Percentiles rank a stretch among this genome's conserved stretches.
phyloP scores from a whole-genome alignment of 108 stramenopile species.

The Cyclotella atomus region DNA sequence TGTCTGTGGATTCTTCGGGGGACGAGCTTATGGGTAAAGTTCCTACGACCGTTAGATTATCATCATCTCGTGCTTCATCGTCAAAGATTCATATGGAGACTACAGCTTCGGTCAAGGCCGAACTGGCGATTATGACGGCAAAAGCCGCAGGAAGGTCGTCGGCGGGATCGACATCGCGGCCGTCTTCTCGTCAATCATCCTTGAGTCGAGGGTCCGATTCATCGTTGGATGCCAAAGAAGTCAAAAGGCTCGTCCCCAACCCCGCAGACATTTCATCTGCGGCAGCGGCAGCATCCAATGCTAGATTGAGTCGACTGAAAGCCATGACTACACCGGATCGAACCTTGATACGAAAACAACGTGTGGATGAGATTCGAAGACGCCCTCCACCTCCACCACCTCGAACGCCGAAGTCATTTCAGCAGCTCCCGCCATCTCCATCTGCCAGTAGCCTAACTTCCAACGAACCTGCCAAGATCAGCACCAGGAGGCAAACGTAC shows the following conservation, averaged over 20 bases:
- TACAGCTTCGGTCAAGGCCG: conserved; percentile 32
- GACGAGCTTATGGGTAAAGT: background rate
- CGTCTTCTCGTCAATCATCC: background rate
- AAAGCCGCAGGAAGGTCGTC: conserved; percentile 25
- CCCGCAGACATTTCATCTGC: conserved; percentile 33
- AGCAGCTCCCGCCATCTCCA: background rate
- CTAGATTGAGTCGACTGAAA: conserved; percentile 31
- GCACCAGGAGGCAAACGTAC: conserved; percentile 20
- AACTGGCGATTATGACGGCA: conserved; percentile 38
- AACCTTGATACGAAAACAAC: conserved; percentile 20
- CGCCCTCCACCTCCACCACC: conserved; percentile 22
- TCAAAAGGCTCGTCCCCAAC: background rate
- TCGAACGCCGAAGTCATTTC: background rate
- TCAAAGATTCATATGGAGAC: conserved; percentile 26
- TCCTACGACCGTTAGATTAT: background rate
- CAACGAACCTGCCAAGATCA: background rate
- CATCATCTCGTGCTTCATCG: too few relatives aligned
- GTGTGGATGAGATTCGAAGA: conserved; percentile 41
- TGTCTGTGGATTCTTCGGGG: conserved; percentile 5
- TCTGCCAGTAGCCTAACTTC: conserved; percentile 2
- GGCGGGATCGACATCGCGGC: conserved; percentile 5
- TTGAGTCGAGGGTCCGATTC: too few relatives aligned
- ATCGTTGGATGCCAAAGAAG: background rate
- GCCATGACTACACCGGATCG: conserved; percentile 21
- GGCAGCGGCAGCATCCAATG: conserved; percentile 32